phyloP scores from a whole-genome alignment of 805 yeast genomes.

The Suhomyces kilbournensis region DNA sequence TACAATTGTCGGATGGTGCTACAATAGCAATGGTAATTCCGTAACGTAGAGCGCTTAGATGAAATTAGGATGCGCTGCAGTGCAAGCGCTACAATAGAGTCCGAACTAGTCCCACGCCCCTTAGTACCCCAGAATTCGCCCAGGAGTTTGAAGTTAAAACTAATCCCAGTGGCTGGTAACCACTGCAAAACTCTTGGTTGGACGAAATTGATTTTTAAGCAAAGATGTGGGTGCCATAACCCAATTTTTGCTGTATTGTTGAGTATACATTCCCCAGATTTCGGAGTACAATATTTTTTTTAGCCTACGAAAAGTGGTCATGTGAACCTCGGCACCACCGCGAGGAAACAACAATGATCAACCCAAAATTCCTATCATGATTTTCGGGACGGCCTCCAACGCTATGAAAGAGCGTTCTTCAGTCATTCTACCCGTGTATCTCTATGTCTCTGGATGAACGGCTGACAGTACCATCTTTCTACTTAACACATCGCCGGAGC shows the following conservation, averaged over 20 bases:
- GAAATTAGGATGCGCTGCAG: not conserved
- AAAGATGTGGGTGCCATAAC: not conserved
- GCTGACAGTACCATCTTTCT: not conserved
- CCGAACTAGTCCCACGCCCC: not conserved
- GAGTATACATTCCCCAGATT: constrained; percentile 14
- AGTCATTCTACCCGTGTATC: not conserved
- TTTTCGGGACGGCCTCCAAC: not conserved
- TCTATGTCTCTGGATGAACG: not conserved
- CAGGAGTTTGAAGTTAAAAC: not conserved
- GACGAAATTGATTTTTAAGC: not conserved
- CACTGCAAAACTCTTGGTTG: not conserved
- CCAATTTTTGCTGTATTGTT: not conserved
- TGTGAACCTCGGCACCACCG: constrained; percentile 2
- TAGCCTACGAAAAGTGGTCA: not conserved
- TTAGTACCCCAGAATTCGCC: not conserved
- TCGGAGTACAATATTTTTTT: constrained; percentile 11
- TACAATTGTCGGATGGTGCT: not conserved
- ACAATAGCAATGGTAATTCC: not conserved
- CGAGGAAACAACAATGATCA: not conserved
- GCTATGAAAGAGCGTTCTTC: not conserved
- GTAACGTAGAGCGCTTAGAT: not conserved
- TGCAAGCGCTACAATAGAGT: not conserved
- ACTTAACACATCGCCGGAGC: not conserved
- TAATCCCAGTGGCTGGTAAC: not conserved
- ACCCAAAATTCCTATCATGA: not conserved